These are phyloP conservation scores for Tetrapisispora fleetii DNA, from an alignment of 805 yeast genomes.

Conservation along the genomic window DNA sequence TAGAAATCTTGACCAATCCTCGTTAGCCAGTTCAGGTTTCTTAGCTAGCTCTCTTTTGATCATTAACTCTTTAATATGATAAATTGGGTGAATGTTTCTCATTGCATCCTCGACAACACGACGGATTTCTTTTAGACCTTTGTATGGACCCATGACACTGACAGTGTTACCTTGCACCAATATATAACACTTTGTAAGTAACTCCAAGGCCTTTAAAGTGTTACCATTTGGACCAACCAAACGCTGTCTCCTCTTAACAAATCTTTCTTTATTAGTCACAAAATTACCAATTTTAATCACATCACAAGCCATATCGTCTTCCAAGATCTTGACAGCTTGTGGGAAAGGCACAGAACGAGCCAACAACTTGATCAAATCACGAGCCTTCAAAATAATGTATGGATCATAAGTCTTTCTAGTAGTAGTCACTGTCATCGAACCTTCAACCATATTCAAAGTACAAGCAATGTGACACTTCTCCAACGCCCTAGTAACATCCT, in stretches of 20 bases:
- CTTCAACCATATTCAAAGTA: conserved; percentile 83
- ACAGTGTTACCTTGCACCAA: conserved; percentile 97
- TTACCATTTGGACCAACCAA: conserved; percentile 95
- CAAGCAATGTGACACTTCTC: conserved; percentile 72
- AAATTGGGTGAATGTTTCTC: conserved; percentile 95
- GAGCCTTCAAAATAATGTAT: conserved; percentile 82
- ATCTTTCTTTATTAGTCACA: conserved; percentile 85
- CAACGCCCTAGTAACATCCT: conserved; percentile 76
- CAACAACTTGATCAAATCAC: conserved; percentile 85
- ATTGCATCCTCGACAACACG: conserved; percentile 96
- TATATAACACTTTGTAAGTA: conserved; percentile 89
- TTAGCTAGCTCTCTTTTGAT: conserved; percentile 90
- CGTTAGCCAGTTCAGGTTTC: conserved; percentile 89
- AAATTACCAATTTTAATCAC: conserved; percentile 89
- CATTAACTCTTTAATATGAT: conserved; percentile 95
- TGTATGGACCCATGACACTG: conserved; percentile 91
- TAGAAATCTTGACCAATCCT: conserved; percentile 93
- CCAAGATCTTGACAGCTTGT: conserved; percentile 84
- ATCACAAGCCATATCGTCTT: conserved; percentile 92
- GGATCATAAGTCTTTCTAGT: conserved; percentile 95
- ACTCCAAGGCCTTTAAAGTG: conserved; percentile 88
- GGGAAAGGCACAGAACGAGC: conserved; percentile 97
- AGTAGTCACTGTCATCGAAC: conserved; percentile 94
- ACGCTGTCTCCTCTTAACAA: conserved; percentile 91
- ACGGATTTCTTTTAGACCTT: conserved; percentile 84